A percentile compares a stretch with the other conserved stretches of the same genome.
phyloP scores from a whole-genome alignment of 371 early-diverging fungal genomes.

The Dichotomocladium elegans region DNA sequence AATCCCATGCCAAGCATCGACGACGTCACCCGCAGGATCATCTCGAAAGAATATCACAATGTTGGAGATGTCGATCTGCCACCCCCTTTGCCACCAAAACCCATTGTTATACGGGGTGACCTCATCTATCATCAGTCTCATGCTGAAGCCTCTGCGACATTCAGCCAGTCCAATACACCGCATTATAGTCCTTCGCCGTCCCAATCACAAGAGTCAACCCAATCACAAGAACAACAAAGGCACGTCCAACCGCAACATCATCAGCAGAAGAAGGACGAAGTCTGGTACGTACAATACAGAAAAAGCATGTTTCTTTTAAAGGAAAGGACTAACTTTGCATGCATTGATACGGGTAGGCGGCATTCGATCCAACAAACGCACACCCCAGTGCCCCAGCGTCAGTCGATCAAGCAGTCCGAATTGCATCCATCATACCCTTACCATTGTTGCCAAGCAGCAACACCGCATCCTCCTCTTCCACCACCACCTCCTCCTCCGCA shows the following conservation, averaged over 20 bases:
- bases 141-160: conserved; percentile 4
- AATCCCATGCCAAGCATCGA: conserved; percentile 33
- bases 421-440: not conserved
- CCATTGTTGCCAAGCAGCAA: conserved; percentile 7
- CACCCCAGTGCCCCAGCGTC: too few species aligned
- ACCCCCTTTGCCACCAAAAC: conserved; percentile 44
- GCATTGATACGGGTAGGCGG: too few species aligned
- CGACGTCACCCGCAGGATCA: conserved; percentile 33
- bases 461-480: conserved; percentile 1
- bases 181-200: conserved; percentile 1
- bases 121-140: conserved; percentile 11
- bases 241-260: conserved; percentile 3
- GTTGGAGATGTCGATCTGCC: conserved; percentile 15
- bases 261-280: not conserved
- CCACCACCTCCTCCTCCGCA: conserved; percentile 2
- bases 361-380: too few species aligned
- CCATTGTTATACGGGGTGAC: conserved; percentile 31
- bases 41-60: conserved; percentile 16
- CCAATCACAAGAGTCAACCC: too few species aligned
- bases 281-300: not conserved
- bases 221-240: too few species aligned
- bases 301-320: too few species aligned
- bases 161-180: conserved; percentile 8
- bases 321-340: too few species aligned
- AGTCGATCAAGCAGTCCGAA: not conserved